phyloP scores from a whole-genome alignment of 2,329 filamentous ascomycete genomes.

The Ophiosphaerella korrae region DNA sequence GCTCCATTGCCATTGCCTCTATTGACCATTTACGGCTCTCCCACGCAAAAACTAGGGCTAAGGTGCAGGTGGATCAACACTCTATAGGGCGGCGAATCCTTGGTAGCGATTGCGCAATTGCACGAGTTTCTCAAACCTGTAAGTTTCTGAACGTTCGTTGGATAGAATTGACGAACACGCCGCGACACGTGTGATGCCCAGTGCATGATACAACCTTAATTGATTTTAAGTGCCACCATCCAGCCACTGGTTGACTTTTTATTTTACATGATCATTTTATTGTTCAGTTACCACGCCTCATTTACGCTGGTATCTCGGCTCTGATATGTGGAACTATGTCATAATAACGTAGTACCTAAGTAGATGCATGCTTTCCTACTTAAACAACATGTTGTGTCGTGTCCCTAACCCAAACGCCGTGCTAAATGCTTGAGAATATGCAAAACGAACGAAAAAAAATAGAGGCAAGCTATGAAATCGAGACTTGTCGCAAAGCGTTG shows the following conservation, averaged over 20 bases:
- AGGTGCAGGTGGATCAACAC: slow-evolving; percentile 18
- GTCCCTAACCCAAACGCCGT: slow-evolving; percentile 44
- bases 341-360: slow-evolving; percentile 8
- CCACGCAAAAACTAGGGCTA: slow-evolving; percentile 23
- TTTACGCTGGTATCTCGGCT: slow-evolving; percentile 30
- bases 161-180: background rate
- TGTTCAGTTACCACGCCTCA: slow-evolving; percentile 14
- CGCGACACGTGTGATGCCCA: slow-evolving; percentile 15
- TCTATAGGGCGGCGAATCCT: slow-evolving; percentile 40
- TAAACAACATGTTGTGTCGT: slow-evolving; percentile 16
- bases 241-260: slow-evolving; percentile 1
- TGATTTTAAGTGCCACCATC: background rate
- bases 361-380: slow-evolving; percentile 10
- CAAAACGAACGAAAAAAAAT: slow-evolving; percentile 24
- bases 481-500: slow-evolving; percentile 38
- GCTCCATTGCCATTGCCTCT: slow-evolving; percentile 2
- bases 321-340: slow-evolving; percentile 12
- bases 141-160: slow-evolving; percentile 8
- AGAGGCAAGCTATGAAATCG: slow-evolving; percentile 24
- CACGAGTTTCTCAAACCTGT: slow-evolving; percentile 35
- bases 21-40: slow-evolving; percentile 13
- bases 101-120: slow-evolving; percentile 47
- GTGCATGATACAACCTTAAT: background rate
- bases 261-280: slow-evolving; percentile 9
- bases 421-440: slow-evolving; percentile 40